These are phyloP conservation scores for Neurospora sp. DNA, from an alignment of 495 filamentous ascomycete species.

Conservation along the genomic window DNA sequence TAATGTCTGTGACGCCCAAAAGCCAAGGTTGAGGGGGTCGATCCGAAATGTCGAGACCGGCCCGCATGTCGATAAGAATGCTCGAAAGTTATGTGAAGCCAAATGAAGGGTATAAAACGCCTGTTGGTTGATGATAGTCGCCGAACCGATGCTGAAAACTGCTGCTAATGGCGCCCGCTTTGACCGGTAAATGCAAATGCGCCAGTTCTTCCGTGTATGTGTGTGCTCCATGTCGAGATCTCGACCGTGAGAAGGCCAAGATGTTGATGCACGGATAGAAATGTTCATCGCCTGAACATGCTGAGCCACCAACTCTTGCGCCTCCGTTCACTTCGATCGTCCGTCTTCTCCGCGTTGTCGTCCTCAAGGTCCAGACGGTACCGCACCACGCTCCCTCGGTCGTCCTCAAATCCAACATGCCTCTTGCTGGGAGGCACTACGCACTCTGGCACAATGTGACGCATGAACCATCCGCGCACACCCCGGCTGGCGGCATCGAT, in stretches of 20 bases:
- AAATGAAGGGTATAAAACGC: slow-evolving; percentile 3
- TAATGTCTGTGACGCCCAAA: not conserved
- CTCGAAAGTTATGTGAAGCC: not conserved
- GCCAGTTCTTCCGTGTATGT: not conserved
- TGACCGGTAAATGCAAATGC: not conserved
- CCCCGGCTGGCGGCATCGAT: slow-evolving; percentile 45
- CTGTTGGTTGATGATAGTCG: not conserved
- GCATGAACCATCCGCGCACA: slow-evolving; percentile 42
- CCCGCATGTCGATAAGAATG: not conserved
- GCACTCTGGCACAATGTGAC: slow-evolving; percentile 43
- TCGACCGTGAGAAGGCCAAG: not conserved
- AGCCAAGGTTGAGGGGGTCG: not conserved
- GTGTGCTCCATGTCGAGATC: not conserved
- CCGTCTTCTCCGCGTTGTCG: slow-evolving; percentile 8
- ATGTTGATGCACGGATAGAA: not conserved
- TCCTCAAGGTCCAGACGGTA: slow-evolving; percentile 41
- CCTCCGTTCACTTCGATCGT: slow-evolving; percentile 2
- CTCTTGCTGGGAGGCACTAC: slow-evolving; percentile 36
- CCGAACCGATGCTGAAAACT: not conserved
- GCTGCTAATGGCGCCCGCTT: not conserved
- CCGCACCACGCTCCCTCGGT: slow-evolving; percentile 42
- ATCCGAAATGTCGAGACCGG: not conserved
- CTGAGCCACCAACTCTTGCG: slow-evolving; percentile 21
- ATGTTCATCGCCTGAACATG: slow-evolving; percentile 4
- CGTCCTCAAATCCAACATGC: slow-evolving; percentile 39